These are phyloP conservation scores for Microbotryum violaceum DNA, from an alignment of 1,284 basidiomycete genomes.

Conservation along the genomic window DNA sequence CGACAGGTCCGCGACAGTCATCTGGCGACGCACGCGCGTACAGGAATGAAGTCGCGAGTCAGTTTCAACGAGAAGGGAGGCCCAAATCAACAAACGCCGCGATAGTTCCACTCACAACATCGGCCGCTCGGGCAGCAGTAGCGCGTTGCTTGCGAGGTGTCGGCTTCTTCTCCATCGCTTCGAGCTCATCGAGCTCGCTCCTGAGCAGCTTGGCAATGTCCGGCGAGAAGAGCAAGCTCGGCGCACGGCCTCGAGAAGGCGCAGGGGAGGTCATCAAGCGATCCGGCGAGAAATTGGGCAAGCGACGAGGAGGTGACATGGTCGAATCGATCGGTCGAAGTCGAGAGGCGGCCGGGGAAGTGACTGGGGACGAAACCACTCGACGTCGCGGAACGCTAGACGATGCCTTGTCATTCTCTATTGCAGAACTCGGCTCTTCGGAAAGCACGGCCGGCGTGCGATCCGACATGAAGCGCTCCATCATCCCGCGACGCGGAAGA, in stretches of 20 bases:
- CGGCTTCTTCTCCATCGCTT: constrained; percentile 18
- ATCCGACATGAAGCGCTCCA: constrained; percentile 28
- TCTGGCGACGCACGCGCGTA: not conserved
- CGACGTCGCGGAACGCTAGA: not conserved
- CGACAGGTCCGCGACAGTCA: constrained; percentile 9
- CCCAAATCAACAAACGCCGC: too few species aligned
- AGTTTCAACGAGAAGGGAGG: too few species aligned
- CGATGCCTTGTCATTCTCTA: too few species aligned
- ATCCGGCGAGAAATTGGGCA: constrained; percentile 6
- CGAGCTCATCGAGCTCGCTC: constrained; percentile 29
- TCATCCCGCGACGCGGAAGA: constrained; percentile 14
- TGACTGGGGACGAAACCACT: not conserved
- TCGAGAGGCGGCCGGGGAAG: not conserved
- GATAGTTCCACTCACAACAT: constrained; percentile 9
- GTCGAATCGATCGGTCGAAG: not conserved
- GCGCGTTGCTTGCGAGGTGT: constrained; percentile 11
- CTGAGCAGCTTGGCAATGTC: constrained; percentile 24
- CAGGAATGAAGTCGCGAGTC: not conserved
- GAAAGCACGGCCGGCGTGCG: not conserved
- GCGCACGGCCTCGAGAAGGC: constrained; percentile 10
- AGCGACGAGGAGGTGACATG: constrained; percentile 11
- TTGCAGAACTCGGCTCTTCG: not conserved
- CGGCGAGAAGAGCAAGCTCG: constrained; percentile 24
- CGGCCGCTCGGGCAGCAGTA: not conserved
- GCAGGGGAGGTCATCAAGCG: constrained; percentile 20